phyloP scores from a whole-genome alignment of 805 yeast species.

The Saccharomycopsis javanensis region DNA sequence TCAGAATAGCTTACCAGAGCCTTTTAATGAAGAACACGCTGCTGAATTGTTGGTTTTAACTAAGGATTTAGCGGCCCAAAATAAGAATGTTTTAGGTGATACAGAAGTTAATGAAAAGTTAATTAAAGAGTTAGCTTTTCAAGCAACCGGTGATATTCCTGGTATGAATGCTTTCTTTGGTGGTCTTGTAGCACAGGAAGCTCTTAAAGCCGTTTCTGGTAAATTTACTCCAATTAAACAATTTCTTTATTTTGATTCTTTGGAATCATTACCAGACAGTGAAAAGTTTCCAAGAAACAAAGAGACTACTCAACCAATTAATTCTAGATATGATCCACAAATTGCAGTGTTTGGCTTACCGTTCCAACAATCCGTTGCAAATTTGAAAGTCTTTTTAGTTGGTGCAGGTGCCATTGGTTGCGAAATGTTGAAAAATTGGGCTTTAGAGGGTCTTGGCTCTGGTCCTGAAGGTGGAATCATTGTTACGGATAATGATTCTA shows the following conservation, averaged over 20 bases:
- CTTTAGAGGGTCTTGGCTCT: slow-evolving; percentile 88
- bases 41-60: slow-evolving; percentile 51
- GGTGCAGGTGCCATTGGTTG: slow-evolving; percentile 99
- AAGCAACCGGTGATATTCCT: slow-evolving; percentile 87
- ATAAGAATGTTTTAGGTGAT: slow-evolving; percentile 43
- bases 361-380: slow-evolving; percentile 63
- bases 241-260: slow-evolving; percentile 85
- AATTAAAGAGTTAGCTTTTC: slow-evolving; percentile 65
- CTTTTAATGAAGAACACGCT: slow-evolving; percentile 69
- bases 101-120: slow-evolving; percentile 50
- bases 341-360: slow-evolving; percentile 86
- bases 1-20: slow-evolving; percentile 61
- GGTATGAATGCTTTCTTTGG: slow-evolving; percentile 86
- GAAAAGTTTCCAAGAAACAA: slow-evolving; percentile 52
- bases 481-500: slow-evolving; percentile 89
- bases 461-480: slow-evolving; percentile 80
- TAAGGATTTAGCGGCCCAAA: slow-evolving; percentile 47
- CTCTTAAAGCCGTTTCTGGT: slow-evolving; percentile 87
- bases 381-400: slow-evolving; percentile 78
- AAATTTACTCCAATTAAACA: slow-evolving; percentile 92
- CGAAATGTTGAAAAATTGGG: slow-evolving; percentile 98
- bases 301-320: slow-evolving; percentile 63
- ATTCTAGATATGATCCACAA: slow-evolving; percentile 87
- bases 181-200: slow-evolving; percentile 94
- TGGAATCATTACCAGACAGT: slow-evolving; percentile 74